These are phyloP conservation scores for Candida sp. DNA, from an alignment of 1,139 yeast genomes.

Conservation along the genomic window DNA sequence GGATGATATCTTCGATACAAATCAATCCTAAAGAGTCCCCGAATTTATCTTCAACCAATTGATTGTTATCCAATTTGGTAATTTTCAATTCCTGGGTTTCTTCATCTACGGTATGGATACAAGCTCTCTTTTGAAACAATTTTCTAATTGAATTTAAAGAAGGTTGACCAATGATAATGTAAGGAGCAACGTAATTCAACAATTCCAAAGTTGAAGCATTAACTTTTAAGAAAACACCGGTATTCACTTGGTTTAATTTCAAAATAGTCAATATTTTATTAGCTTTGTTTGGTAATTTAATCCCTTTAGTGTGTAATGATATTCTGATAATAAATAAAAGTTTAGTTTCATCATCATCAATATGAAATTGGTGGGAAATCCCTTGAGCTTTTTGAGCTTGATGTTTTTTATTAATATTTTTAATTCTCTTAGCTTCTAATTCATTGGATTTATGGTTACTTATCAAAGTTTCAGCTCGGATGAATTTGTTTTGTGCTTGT, in stretches of 20 bases:
- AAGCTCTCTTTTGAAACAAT: conserved; percentile 73
- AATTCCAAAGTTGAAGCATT: conserved; percentile 55
- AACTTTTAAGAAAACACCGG: conserved; percentile 69
- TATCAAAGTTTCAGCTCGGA: conserved; percentile 72
- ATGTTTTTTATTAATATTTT: conserved; percentile 55
- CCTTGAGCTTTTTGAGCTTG: conserved; percentile 13
- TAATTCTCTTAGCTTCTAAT: conserved; percentile 66
- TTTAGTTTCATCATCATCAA: conserved; percentile 34
- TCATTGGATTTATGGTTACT: conserved; percentile 61
- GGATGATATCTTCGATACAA: conserved; percentile 77
- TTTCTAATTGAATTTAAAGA: conserved; percentile 68
- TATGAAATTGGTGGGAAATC: conserved; percentile 6
- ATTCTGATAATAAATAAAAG: conserved; percentile 66
- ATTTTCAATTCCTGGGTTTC: conserved; percentile 22
- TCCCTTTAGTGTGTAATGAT: conserved; percentile 53
- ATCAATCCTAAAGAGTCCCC: conserved; percentile 65
- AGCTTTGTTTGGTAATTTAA: conserved; percentile 66
- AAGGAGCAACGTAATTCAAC: conserved; percentile 66
- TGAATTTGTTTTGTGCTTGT: conserved; percentile 44
- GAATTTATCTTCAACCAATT: conserved; percentile 66
- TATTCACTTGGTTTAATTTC: conserved; percentile 55
- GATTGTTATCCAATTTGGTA: conserved; percentile 64
- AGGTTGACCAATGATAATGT: conserved; percentile 70
- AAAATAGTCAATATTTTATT: conserved; percentile 53
- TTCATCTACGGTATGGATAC: conserved; percentile 37